Evolutionary conservation across 495 filamentous ascomycete genomes (phyloP).

Genomic region (Elaphomyces granulatus): DNA sequence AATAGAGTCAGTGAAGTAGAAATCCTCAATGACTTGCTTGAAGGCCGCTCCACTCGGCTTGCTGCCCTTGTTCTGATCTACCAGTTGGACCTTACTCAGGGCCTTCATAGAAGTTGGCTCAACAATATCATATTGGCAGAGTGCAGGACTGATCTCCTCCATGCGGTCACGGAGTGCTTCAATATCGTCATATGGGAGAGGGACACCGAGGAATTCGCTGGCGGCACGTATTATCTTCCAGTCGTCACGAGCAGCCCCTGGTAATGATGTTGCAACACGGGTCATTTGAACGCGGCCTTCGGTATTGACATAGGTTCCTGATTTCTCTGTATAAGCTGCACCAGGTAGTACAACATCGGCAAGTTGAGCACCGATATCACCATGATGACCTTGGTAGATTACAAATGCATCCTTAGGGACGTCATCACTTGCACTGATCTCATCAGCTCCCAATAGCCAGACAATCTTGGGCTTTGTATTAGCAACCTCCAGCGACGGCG

Average conservation of each 20-base stretch:
- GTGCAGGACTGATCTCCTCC: constrained; percentile 81
- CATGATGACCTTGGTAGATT: constrained; percentile 96
- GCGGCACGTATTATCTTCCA: constrained; percentile 96
- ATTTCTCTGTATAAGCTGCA: constrained; percentile 92
- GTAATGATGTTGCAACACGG: constrained; percentile 67
- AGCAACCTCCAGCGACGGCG: constrained; percentile 62
- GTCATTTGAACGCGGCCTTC: constrained; percentile 92
- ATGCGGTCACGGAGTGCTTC: constrained; percentile 77
- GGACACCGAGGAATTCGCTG: constrained; percentile 76
- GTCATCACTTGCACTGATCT: constrained; percentile 59
- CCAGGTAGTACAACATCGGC: constrained; percentile 91
- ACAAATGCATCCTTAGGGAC: constrained; percentile 92
- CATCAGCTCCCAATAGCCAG: constrained; percentile 94
- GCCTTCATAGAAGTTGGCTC: constrained; percentile 57
- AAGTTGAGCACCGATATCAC: constrained; percentile 80
- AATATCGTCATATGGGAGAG: constrained; percentile 86
- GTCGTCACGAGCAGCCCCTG: constrained; percentile 82
- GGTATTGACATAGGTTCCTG: constrained; percentile 94
- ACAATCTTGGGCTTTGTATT: constrained; percentile 80
- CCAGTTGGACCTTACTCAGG: constrained; percentile 78
- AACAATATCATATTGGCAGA: constrained; percentile 79
- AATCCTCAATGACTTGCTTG: constrained; percentile 78
- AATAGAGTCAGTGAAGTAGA: constrained; percentile 94
- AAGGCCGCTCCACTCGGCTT: constrained; percentile 52
- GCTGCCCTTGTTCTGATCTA: constrained; percentile 85